Conservation (phyloP, 2,329 filamentous ascomycete genomes). For the Alternaria gansuensis region DNA sequence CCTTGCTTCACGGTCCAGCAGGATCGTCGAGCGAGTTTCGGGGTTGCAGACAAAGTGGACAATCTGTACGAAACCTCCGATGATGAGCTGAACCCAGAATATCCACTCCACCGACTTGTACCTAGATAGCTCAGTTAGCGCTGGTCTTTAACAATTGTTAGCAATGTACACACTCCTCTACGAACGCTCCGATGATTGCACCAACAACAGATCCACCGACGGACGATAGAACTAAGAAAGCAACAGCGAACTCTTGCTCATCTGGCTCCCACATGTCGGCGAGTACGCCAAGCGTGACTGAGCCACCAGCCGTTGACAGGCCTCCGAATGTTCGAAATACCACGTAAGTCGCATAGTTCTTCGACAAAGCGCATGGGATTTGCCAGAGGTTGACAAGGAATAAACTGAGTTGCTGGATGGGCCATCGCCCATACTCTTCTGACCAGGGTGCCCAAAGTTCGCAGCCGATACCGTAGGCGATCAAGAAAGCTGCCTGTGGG, state of each 20-base stretch:
- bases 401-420: constrained; percentile 61
- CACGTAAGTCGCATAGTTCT: constrained; percentile 56
- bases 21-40: constrained; percentile 76
- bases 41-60: constrained; percentile 75
- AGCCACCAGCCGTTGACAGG: constrained; percentile 69
- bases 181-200: constrained; percentile 64
- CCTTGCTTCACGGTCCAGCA: constrained; percentile 81
- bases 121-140: not conserved
- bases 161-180: constrained; percentile 54
- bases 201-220: constrained; percentile 65
- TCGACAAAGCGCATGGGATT: constrained; percentile 56
- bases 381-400: constrained; percentile 66
- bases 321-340: constrained; percentile 62
- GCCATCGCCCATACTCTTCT: constrained; percentile 64
- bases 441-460: constrained; percentile 65
- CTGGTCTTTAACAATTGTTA: too few species aligned
- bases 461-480: constrained; percentile 60
- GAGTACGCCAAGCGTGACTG: constrained; percentile 70
- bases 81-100: constrained; percentile 85
- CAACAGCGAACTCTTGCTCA: constrained; percentile 67
- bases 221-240: constrained; percentile 67
- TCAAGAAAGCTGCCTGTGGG: constrained; percentile 61
- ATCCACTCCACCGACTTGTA: constrained; percentile 54
- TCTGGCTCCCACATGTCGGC: constrained; percentile 69
- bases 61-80: constrained; percentile 73